Evolutionary conservation across 371 early-diverging fungal species (phyloP), one percentile per base, ranked within the genome.

Genomic region (Mucor lusitanicus): DNA sequence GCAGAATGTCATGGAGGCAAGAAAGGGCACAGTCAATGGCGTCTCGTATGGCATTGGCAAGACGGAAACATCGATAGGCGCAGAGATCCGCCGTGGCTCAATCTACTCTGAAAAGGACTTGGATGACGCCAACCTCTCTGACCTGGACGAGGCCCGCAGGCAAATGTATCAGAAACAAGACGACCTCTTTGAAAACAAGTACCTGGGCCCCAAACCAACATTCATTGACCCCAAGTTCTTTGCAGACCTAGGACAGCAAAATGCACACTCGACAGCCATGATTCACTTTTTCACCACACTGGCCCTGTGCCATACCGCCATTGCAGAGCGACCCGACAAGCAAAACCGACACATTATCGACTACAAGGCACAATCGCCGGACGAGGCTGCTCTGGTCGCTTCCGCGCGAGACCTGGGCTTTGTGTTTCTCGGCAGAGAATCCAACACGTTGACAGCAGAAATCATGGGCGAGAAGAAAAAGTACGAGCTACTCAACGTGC

Each of bases 331-430:
- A 7, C 78, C 81, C 30, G 83, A 81, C 50, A 71, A 78, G 40
- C 68, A 75, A 0, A 81, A 86, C 46, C 71, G 77, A 13, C 77
- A 80, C 60, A 70, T 76, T 11, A 75, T 89, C 53, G 85, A 77
- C 56, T 97, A 94, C 78, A 94, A 96, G 74, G 94, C 95, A 0
- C 88, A 94, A 7, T 95, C 95, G 3, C 98, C 98, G 3, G 98
- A 98, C 71, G 98, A 98, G 75, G 92, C 90, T 64, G 97, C 97
- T 0, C 78, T 98, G 53, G 96, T 97, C 0, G 90, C 88, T 1
- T 93, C 95, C 3, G 97, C 96, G 1, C 86, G 87, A 39, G 89
- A 88, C 64, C 80, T 96, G 6, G 96, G 96, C 0, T 96, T 87
- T 72, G 83, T 88, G 0, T 92, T 94, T 72, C 73, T 88, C 48